Evolutionary conservation across 1,284 basidiomycete genomes (phyloP), one percentile per base, ranked within the genome.

Genomic region (Malassezia furfur): DNA sequence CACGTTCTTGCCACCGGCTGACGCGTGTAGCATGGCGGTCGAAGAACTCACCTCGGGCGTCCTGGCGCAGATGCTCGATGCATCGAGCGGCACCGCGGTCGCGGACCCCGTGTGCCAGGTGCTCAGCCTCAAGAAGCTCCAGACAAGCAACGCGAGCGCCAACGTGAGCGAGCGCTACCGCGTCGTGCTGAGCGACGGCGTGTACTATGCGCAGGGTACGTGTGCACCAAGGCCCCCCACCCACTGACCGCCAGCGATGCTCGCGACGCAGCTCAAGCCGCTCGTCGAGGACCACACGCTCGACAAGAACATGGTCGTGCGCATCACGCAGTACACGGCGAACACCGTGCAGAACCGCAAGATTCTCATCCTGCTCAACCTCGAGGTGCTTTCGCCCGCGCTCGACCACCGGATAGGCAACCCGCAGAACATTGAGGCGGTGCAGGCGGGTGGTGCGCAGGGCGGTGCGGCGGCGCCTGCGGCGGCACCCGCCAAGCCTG

Each of bases 221-320:
- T 61, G 4, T 25, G 12, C 3, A 4, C 19, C 12, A n/a, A n/a
- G n/a, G n/a, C n/a, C n/a, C 34, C 39, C n/a, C 22, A 14, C 35
- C 9, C 11, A 8, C 54, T 40, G 2, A 40, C 22, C 22, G 2
- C 12, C 40, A 76, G 85, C 87, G 31, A 96, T 99, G 94, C 80
- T 98, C 37, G 88, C 90, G 4, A 94, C 91, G 0, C 87, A 91
- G 74, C 81, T 91, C 50, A 96, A 96, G 69, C 68, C 80, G 17
- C 77, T 88, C 60, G 84, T 94, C 32, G 80, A 85, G 22, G 79
- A 82, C 1, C 82, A 84, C n/a, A 70, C 79, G 10, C 79, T 98
- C 45, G 76, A 79, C 47, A 88, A 86, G 71, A 80, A 88, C 70
- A 80, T 83, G 1, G 78, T 98, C 46, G 81, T 87, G 50, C 80